These are phyloP conservation scores for Botrytis byssoidea DNA, from an alignment of 2,329 filamentous ascomycete genomes.

Conservation along the genomic window DNA sequence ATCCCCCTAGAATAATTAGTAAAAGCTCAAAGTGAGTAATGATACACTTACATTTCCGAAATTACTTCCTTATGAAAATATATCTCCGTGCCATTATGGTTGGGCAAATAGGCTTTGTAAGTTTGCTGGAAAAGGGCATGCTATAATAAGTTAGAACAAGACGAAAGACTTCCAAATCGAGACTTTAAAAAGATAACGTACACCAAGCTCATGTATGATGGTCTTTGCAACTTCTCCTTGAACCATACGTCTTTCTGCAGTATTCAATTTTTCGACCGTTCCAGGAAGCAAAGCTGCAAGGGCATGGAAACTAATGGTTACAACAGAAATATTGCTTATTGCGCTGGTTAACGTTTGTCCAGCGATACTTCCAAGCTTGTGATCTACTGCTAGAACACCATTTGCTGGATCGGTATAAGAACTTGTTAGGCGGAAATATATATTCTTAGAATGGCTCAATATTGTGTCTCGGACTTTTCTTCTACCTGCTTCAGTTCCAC, in stretches of 20 bases:
- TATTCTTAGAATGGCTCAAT: neutral
- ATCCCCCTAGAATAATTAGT: neutral
- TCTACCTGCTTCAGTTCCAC: neutral
- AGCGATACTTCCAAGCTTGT: neutral
- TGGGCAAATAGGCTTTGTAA: neutral
- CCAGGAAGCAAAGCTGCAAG: slow-evolving; percentile 13
- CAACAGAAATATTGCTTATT: neutral
- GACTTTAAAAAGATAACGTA: neutral
- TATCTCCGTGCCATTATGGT: neutral
- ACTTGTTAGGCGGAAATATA: neutral
- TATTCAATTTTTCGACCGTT: slow-evolving; percentile 10
- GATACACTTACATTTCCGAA: slow-evolving; percentile 4
- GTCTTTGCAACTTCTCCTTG: neutral
- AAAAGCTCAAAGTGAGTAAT: neutral
- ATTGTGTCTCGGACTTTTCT: neutral
- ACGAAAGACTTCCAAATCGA: no score
- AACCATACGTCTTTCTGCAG: neutral
- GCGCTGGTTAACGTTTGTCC: neutral
- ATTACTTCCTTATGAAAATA: neutral
- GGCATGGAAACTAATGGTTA: neutral
- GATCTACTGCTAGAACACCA: neutral
- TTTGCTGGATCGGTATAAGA: neutral
- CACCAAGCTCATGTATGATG: slow-evolving; percentile 18
- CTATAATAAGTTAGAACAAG: neutral
- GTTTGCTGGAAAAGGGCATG: neutral